A percentile compares a stretch with the other conserved stretches of the same genome.
Conservation (phyloP, 192 early-diverging fungal genomes). For the Coemansia javaensis region DNA sequence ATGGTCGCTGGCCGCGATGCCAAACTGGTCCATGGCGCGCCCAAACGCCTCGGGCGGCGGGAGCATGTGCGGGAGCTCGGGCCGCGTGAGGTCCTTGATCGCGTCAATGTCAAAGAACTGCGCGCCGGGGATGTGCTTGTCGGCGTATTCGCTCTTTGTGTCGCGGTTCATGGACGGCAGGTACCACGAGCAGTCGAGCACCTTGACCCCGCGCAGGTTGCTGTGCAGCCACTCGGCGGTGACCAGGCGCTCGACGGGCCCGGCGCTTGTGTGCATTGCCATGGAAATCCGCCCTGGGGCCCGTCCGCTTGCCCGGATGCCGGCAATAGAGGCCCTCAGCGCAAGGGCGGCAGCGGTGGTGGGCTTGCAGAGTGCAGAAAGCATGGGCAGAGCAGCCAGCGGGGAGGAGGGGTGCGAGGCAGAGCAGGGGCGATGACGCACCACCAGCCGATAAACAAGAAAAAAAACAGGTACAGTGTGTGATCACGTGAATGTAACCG, state of each 20-base stretch:
- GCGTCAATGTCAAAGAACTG: slow-evolving; percentile 90
- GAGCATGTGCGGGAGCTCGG: slow-evolving; percentile 84
- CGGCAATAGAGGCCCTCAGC: too few species aligned
- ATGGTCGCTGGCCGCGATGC: slow-evolving; percentile 75
- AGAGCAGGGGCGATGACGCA: too few species aligned
- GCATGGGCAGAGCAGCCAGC: too few species aligned
- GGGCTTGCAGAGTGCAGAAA: too few species aligned
- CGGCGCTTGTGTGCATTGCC: too few species aligned
- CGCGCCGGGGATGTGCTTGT: slow-evolving; percentile 62
- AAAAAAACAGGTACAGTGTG: too few species aligned
- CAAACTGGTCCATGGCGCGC: slow-evolving; percentile 61
- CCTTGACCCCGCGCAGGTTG: slow-evolving; percentile 59
- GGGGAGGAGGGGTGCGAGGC: too few species aligned
- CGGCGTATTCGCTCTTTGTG: slow-evolving; percentile 64
- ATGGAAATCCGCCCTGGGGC: too few species aligned
- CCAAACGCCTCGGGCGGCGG: slow-evolving; percentile 71
- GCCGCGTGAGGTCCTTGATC: slow-evolving; percentile 64
- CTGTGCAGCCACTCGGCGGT: slow-evolving; percentile 58
- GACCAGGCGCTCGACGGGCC: slow-evolving; percentile 30
- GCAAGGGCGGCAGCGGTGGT: too few species aligned
- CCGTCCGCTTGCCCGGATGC: too few species aligned
- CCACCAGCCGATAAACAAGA: too few species aligned
- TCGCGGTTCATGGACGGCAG: slow-evolving; percentile 69
- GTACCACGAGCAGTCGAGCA: slow-evolving; percentile 91
- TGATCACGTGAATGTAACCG: too few species aligned